Percentiles rank a stretch among this genome's conserved stretches.
These are phyloP conservation scores for Lipomyces oligophaga DNA, from an alignment of 805 yeast species.

Conservation along the genomic window DNA sequence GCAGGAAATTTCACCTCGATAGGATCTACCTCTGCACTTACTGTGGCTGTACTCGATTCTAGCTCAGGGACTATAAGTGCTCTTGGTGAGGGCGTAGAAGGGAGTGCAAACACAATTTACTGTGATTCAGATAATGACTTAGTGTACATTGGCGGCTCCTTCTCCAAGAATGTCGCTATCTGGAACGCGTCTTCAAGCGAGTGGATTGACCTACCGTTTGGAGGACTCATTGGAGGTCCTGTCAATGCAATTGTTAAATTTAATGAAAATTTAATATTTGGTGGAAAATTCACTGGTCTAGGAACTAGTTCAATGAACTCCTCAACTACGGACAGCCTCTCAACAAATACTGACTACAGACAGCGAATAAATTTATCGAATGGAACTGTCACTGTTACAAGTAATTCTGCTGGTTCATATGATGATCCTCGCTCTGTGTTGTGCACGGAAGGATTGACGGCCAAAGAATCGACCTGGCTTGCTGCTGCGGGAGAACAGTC, in stretches of 20 bases:
- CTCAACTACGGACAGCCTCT: neutral
- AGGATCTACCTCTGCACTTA: slow-evolving; percentile 20
- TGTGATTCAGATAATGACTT: slow-evolving; percentile 48
- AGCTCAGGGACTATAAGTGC: slow-evolving; percentile 31
- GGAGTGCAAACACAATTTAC: slow-evolving; percentile 45
- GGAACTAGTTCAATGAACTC: slow-evolving; percentile 42
- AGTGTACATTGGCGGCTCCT: slow-evolving; percentile 78
- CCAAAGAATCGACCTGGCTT: slow-evolving; percentile 48
- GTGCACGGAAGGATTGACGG: slow-evolving; percentile 28
- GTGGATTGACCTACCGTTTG: slow-evolving; percentile 57
- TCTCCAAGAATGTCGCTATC: slow-evolving; percentile 59
- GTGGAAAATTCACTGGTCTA: slow-evolving; percentile 67
- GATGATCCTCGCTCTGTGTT: slow-evolving; percentile 38
- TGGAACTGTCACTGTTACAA: slow-evolving; percentile 47
- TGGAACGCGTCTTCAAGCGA: slow-evolving; percentile 50
- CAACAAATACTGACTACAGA: neutral
- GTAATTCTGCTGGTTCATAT: slow-evolving; percentile 40
- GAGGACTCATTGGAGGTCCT: slow-evolving; percentile 61
- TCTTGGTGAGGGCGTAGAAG: slow-evolving; percentile 33
- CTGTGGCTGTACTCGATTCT: slow-evolving; percentile 33
- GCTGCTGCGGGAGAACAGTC: slow-evolving; percentile 50
- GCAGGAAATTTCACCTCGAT: slow-evolving; percentile 36
- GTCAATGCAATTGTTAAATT: slow-evolving; percentile 61
- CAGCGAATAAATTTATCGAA: slow-evolving; percentile 61
- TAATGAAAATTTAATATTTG: slow-evolving; percentile 58